These are phyloP conservation scores for Sclerospora graminicola DNA, from an alignment of 352 stramenopile genomes.

Conservation along the genomic window DNA sequence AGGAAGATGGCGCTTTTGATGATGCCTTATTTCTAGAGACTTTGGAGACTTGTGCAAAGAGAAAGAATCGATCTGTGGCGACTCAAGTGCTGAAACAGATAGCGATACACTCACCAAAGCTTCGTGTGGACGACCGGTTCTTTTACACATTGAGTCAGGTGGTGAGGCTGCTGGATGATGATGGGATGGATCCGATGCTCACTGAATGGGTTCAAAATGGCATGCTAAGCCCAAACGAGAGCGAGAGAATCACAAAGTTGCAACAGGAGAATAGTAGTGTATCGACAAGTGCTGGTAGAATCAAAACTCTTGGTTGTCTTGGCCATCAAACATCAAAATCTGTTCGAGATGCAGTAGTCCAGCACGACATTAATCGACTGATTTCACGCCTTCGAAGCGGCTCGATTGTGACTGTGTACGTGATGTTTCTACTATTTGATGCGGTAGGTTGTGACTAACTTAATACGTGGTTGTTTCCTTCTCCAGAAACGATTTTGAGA, in stretches of 20 bases:
- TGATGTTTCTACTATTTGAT: background rate
- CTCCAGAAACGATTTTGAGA: slow-evolving; percentile 69
- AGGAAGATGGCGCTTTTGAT: slow-evolving; percentile 42
- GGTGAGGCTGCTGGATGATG: slow-evolving; percentile 19
- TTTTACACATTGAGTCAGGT: slow-evolving; percentile 33
- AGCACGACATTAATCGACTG: slow-evolving; percentile 59
- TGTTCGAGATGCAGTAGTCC: slow-evolving; percentile 50
- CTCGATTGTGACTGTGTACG: slow-evolving; percentile 50
- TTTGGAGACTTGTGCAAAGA: slow-evolving; percentile 37
- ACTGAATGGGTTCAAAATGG: slow-evolving; percentile 26
- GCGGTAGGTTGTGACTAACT: background rate
- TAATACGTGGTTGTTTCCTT: background rate
- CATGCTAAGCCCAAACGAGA: slow-evolving; percentile 28
- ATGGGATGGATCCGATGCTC: slow-evolving; percentile 19
- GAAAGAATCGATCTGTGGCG: slow-evolving; percentile 26
- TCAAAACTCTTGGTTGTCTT: slow-evolving; percentile 44
- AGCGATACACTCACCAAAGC: slow-evolving; percentile 15
- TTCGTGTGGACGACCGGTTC: slow-evolving; percentile 37
- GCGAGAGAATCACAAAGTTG: slow-evolving; percentile 10
- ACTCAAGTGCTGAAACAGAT: slow-evolving; percentile 29
- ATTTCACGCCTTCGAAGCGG: slow-evolving; percentile 34
- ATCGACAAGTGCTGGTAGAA: slow-evolving; percentile 9
- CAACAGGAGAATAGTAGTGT: slow-evolving; percentile 3
- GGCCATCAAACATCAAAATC: slow-evolving; percentile 55
- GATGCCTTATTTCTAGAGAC: slow-evolving; percentile 52